Base-by-base conservation (phyloP, 495 filamentous ascomycete species). In the Bryoglossum gracile region DNA sequence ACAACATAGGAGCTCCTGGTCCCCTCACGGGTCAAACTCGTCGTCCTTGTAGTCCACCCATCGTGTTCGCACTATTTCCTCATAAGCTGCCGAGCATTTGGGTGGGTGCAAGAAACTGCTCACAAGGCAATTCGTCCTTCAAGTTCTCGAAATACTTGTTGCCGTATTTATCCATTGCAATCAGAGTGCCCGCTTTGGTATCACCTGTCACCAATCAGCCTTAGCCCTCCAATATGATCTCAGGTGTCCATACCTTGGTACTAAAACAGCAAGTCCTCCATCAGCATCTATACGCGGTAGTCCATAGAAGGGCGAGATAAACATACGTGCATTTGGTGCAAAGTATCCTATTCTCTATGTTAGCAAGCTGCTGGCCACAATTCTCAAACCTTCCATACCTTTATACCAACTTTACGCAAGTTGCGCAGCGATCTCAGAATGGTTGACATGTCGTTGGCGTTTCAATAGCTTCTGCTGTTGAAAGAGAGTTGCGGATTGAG, bases 101-200 rank as follows among this genome's bases (percentile, higher is more conserved):
- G n/a, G 26, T 1, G 3, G 13, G 46, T 21, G 43, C 13, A 30
- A 36, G 25, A 24, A 63, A 19, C 17, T 57, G n/a, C 84, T 67
- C 70, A 95, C 91, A 78, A 41, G 94, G 94, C 38, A 99, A 74
- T 67, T 99, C 92, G 64, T 98, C 89, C 53, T 74, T 74, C 56
- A 80, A 66, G 72, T 99, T 95, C 76, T 97, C 94, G 70, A 76
- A 99, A 76, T 76, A 99, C 67, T 94, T 96, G 78, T 99, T 99
- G 62, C 94, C 94, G 65, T 78, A 96, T 60, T 80, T 77, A 73
- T 99, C 94, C 53, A 65, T 73, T 47, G 83, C 94, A 51, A 99
- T 82, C 58, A 94, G 75, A 44, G 76, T 82, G 59, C 94, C 94
- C 56, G 86, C 85, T 72, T 97, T 97, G 66, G 92, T 97, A 73